Evolutionary conservation across 2,329 filamentous ascomycete genomes (phyloP).

Genomic region (Cladobotryum protrusum): DNA sequence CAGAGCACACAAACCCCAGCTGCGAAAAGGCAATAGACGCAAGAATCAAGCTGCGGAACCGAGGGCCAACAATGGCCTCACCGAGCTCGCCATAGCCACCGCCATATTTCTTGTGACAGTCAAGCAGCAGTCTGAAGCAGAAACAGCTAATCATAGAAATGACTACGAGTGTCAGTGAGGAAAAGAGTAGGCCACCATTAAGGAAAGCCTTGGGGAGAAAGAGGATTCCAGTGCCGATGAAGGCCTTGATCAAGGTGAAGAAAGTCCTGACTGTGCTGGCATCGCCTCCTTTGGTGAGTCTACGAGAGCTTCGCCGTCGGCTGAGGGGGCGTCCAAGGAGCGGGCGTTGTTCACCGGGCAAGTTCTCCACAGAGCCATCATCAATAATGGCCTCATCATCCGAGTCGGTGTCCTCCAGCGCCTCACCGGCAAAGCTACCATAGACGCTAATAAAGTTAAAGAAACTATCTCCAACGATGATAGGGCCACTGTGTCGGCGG

Average conservation of each 20-base stretch:
- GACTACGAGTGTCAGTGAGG: constrained; percentile 58
- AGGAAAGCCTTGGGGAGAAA: constrained; percentile 74
- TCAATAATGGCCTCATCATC: constrained; percentile 48
- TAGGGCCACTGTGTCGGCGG: constrained; percentile 28
- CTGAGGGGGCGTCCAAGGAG: constrained; percentile 41
- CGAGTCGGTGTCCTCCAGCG: constrained; percentile 43
- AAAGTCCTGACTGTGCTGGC: constrained; percentile 67
- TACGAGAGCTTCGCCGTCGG: constrained; percentile 45
- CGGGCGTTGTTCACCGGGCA: constrained; percentile 50
- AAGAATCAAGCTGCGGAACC: constrained; percentile 60
- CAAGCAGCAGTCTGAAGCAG: constrained; percentile 65
- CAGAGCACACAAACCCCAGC: constrained; percentile 71
- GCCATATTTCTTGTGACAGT: constrained; percentile 57
- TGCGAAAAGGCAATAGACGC: constrained; percentile 67
- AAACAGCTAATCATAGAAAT: constrained; percentile 62
- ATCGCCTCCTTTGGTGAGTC: constrained; percentile 45
- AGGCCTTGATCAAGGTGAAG: constrained; percentile 72
- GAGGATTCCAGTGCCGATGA: constrained; percentile 76
- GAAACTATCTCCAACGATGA: constrained; percentile 62
- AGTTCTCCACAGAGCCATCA: constrained; percentile 34
- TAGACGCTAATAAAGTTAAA: constrained; percentile 72
- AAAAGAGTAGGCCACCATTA: constrained; percentile 72
- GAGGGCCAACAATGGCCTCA: constrained; percentile 55
- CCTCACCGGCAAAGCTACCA: constrained; percentile 70
- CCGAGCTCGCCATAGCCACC: constrained; percentile 73